These are phyloP conservation scores for Penicillium antarcticum DNA, from an alignment of 495 filamentous ascomycete species.

Conservation along the genomic window DNA sequence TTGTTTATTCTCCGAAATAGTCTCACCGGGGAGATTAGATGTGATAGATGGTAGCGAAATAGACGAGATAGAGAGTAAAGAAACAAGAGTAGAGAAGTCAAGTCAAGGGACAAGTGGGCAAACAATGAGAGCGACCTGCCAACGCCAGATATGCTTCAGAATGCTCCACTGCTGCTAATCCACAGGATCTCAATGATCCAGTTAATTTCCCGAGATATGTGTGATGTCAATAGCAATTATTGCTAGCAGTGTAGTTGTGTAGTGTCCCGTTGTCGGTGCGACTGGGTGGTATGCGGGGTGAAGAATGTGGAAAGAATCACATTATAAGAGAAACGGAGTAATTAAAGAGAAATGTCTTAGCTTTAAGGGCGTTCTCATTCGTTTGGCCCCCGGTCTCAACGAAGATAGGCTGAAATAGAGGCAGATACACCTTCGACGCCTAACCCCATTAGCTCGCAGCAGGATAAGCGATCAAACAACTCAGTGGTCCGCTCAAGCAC, in stretches of 20 bases:
- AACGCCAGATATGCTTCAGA: not conserved
- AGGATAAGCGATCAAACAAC: no score
- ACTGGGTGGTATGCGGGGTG: conserved; percentile 4
- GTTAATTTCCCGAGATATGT: conserved; percentile 1
- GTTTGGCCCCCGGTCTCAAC: no score
- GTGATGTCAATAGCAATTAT: conserved; percentile 1
- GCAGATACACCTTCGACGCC: not conserved
- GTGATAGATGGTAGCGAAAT: no score
- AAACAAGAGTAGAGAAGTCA: not conserved
- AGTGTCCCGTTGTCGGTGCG: conserved; percentile 1
- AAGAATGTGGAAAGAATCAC: not conserved
- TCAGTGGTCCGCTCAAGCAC: no score
- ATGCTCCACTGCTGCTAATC: not conserved
- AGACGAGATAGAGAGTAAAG: not conserved
- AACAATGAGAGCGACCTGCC: not conserved
- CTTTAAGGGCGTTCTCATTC: not conserved
- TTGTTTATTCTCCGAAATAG: not conserved
- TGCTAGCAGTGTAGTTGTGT: no score
- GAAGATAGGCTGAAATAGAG: not conserved
- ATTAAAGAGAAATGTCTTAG: not conserved
- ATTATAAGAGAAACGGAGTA: not conserved
- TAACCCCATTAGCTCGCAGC: no score
- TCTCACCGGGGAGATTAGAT: not conserved
- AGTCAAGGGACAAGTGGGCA: not conserved
- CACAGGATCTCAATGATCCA: not conserved